phyloP scores from a whole-genome alignment of 2,329 filamentous ascomycete genomes.

The Aureobasidium musti region DNA sequence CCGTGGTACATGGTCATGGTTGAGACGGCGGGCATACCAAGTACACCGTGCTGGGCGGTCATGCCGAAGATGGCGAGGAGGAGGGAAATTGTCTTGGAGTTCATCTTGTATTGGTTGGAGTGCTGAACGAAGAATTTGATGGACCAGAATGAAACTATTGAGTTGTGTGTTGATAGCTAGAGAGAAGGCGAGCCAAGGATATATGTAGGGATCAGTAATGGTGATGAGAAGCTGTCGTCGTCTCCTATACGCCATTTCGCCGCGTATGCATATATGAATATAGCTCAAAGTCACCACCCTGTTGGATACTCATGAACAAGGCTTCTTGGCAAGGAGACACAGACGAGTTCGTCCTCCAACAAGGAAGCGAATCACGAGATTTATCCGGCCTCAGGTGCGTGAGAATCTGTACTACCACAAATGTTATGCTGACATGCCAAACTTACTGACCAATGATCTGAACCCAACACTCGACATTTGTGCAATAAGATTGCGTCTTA shows the following conservation, averaged over 20 bases:
- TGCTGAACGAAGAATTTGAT: neutral
- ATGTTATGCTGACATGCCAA: neutral
- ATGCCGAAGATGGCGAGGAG: neutral
- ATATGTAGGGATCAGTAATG: neutral
- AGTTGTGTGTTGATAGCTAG: neutral
- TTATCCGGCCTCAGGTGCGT: neutral
- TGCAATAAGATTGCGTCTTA: neutral
- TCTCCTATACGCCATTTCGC: neutral
- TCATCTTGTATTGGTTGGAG: neutral
- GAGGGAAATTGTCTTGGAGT: neutral
- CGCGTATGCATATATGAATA: neutral
- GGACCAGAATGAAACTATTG: neutral
- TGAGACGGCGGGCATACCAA: neutral
- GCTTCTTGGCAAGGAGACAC: neutral
- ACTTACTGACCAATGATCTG: neutral
- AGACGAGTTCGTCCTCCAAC: neutral
- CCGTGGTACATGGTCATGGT: slow-evolving; percentile 4
- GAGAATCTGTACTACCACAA: neutral
- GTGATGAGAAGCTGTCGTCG: neutral
- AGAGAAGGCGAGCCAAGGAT: neutral
- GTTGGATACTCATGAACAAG: neutral
- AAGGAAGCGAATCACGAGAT: neutral
- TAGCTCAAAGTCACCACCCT: neutral
- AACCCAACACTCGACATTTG: neutral
- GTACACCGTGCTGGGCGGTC: neutral